These are phyloP conservation scores for Nakazawaea pomicola DNA, from an alignment of 805 yeast genomes.

Conservation along the genomic window DNA sequence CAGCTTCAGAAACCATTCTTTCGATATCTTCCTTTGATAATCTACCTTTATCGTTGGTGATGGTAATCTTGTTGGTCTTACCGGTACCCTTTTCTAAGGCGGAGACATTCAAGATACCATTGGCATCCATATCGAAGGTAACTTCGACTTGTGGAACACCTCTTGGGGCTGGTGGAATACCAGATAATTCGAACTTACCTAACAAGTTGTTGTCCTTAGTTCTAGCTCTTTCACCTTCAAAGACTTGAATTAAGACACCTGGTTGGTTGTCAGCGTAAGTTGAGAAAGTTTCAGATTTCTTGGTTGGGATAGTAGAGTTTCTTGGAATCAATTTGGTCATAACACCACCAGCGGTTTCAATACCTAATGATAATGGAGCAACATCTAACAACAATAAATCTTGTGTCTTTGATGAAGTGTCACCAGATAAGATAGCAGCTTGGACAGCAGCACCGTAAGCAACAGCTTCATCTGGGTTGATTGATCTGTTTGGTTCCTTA, in stretches of 20 bases:
- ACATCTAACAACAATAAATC: conserved; percentile 92
- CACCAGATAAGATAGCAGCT: conserved; percentile 96
- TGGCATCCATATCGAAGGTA: conserved; percentile 94
- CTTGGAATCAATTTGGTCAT: conserved; percentile 98
- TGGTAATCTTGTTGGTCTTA: conserved; percentile 93
- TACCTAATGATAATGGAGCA: conserved; percentile 95
- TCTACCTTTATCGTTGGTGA: conserved; percentile 98
- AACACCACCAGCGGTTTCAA: conserved; percentile 99
- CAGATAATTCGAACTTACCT: conserved; percentile 94
- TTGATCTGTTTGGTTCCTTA: conserved; percentile 93
- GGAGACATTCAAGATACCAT: conserved; percentile 94
- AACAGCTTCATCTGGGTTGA: conserved; percentile 98
- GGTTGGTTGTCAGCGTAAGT: conserved; percentile 98
- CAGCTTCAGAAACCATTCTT: conserved; percentile 97
- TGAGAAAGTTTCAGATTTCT: conserved; percentile 94
- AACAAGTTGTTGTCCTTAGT: conserved; percentile 93
- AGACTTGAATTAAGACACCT: conserved; percentile 96
- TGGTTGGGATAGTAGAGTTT: conserved; percentile 96
- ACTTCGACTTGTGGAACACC: conserved; percentile 99
- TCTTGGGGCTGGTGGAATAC: conserved; percentile 98
- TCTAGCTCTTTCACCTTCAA: conserved; percentile 96
- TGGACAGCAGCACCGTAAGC: conserved; percentile 99
- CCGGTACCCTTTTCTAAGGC: conserved; percentile 99
- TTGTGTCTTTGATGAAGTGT: conserved; percentile 92
- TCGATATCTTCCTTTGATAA: conserved; percentile 96